Base-by-base conservation (phyloP, 2,329 filamentous ascomycete genomes). In the Phialophora tarda region DNA sequence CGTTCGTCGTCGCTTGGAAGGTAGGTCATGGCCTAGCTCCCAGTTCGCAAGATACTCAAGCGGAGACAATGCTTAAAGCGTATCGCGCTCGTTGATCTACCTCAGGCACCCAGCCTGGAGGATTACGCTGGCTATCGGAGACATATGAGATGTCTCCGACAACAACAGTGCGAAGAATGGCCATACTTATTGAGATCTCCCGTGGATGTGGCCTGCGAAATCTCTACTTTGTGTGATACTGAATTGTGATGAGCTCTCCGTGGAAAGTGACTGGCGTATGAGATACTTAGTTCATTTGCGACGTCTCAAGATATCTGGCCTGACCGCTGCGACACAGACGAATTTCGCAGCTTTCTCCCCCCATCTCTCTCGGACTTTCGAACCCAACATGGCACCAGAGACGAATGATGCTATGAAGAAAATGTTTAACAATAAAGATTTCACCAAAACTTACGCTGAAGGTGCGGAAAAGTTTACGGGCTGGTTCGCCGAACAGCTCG, bases 391-490 rank as follows among this genome's bases (percentile, higher is more conserved):
- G 64, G 54, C 59, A 26, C 10, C 51, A 24, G 17, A 47, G 17
- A 47, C 50, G 17, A 44, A 57, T 30, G 12, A 44, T n/a, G 51
- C 48, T 12, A 28, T n/a, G 28, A 47, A 53, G 7, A 21, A 24
- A 14, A 41, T 65, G 60, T 68, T 62, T 34, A 54, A 68, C 32
- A 32, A 41, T 2, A 24, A 44, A 34, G 47, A 61, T 10, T 57
- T 66, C 34, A 61, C 63, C 8, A 65, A 68, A 30, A 50, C 21
- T 34, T 68, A 68, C 38, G 50, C 50, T 38, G n/a, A 54, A 21
- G 34, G 30, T n/a, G 75, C 69, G 6, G 78, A 79, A 61, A 69
- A 68, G 17, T 53, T 76, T 12, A 78, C 77, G 0, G 73, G 74
- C 0, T 62, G 68, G 14, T 79, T 75, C 51, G 77, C 73, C 4